These are phyloP conservation scores for Peniophora sp. DNA, from an alignment of 1,284 basidiomycete species.

Conservation along the genomic window DNA sequence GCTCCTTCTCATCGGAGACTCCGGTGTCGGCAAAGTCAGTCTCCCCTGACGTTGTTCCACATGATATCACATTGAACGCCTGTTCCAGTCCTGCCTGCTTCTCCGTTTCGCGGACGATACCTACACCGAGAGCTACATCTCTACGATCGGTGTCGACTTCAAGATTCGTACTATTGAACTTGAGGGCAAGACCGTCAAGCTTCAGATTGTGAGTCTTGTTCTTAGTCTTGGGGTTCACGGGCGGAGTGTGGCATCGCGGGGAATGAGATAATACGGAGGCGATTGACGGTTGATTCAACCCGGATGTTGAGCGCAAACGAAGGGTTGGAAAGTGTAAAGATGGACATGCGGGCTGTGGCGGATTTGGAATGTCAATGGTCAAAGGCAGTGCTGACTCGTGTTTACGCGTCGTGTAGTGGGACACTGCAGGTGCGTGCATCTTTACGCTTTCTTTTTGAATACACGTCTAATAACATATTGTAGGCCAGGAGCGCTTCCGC, in stretches of 20 bases:
- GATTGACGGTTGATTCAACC: too few species aligned
- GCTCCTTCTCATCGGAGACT: slow-evolving; percentile 88
- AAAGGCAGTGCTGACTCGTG: neutral
- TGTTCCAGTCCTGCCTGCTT: slow-evolving; percentile 85
- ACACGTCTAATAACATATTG: neutral
- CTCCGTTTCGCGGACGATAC: slow-evolving; percentile 99
- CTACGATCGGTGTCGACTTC: slow-evolving; percentile 99
- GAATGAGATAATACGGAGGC: too few species aligned
- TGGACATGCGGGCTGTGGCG: too few species aligned
- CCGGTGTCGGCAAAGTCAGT: slow-evolving; percentile 91
- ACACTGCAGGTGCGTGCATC: slow-evolving; percentile 71
- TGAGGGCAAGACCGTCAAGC: slow-evolving; percentile 98
- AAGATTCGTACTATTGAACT: slow-evolving; percentile 99
- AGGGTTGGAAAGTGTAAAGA: too few species aligned
- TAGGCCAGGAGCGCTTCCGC: slow-evolving; percentile 93
- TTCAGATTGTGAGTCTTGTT: slow-evolving; percentile 85
- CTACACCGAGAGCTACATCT: slow-evolving; percentile 99
- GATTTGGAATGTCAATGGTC: too few species aligned
- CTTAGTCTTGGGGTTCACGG: neutral
- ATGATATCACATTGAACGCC: slow-evolving; percentile 10
- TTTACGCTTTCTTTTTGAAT: slow-evolving; percentile 1
- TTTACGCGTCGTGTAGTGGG: slow-evolving; percentile 60
- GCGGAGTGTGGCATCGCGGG: neutral
- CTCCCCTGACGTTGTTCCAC: slow-evolving; percentile 3
- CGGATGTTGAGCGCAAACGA: too few species aligned